A percentile compares a stretch with the other conserved stretches of the same genome.
phyloP scores from a whole-genome alignment of 768 basidiomycete species.

The Naganishia antarctica region DNA sequence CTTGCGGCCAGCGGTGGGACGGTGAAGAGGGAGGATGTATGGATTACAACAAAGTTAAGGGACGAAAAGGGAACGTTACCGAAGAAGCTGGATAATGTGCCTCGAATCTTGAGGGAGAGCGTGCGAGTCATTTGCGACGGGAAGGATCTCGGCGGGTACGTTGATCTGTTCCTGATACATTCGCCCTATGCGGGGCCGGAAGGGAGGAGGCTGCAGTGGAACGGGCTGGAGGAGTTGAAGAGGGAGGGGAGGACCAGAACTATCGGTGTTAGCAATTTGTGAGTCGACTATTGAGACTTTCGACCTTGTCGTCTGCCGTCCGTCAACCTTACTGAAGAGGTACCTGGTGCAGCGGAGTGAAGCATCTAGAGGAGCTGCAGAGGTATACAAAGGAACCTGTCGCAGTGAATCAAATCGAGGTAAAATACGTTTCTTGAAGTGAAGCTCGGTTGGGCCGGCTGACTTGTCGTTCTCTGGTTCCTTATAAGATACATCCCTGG shows the following conservation, averaged over 20 bases:
- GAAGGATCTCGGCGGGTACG: conserved; percentile 30
- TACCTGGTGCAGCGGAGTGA: conserved; percentile 36
- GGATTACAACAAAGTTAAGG: conserved; percentile 6
- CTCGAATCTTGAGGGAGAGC: conserved; percentile 31
- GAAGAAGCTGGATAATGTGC: conserved; percentile 1
- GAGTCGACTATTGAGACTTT: conserved; percentile 18
- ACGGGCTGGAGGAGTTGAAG: conserved; percentile 36
- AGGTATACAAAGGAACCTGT: conserved; percentile 32
- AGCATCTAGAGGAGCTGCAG: conserved; percentile 41
- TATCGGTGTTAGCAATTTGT: conserved; percentile 47
- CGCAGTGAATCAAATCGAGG: conserved; percentile 42
- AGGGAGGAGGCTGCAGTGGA: conserved; percentile 42
- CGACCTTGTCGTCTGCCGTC: too few relatives aligned
- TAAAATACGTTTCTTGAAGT: too few relatives aligned
- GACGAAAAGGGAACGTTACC: neutral
- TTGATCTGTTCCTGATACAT: conserved; percentile 50
- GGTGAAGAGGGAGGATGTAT: neutral
- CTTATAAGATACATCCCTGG: conserved; percentile 52
- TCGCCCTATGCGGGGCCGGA: conserved; percentile 47
- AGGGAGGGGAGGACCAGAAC: conserved; percentile 37
- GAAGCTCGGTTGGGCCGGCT: too few relatives aligned
- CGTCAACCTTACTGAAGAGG: too few relatives aligned
- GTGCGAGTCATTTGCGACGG: conserved; percentile 35
- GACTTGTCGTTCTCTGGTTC: too few relatives aligned
- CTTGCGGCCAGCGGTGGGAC: neutral